Conservation (phyloP, 1,139 yeast genomes). For the Diutina siamensis region DNA sequence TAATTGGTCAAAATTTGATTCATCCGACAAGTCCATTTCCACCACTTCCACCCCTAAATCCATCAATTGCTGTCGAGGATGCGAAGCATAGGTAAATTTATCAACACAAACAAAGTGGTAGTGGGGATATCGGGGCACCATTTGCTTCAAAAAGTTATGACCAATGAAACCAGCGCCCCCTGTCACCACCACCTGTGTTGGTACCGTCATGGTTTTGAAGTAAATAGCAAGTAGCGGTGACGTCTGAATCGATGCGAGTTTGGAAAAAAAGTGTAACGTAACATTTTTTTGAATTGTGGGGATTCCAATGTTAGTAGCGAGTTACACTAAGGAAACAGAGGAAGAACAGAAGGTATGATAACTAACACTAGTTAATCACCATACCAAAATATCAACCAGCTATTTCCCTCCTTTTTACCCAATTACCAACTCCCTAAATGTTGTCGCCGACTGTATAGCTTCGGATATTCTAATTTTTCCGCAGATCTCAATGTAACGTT, state of each 20-base stretch:
- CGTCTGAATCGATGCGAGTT: not conserved
- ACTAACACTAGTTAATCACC: no score
- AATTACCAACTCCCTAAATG: no score
- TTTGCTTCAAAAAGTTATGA: constrained; percentile 33
- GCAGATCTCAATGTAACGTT: constrained; percentile 11
- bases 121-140: constrained; percentile 26
- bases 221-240: no score
- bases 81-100: constrained; percentile 27
- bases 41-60: constrained; percentile 16
- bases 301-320: no score
- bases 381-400: no score
- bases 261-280: not conserved
- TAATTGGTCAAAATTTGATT: constrained; percentile 9
- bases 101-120: constrained; percentile 37
- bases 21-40: constrained; percentile 27
- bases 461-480: not conserved
- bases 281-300: not conserved
- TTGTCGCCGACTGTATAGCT: no score
- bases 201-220: constrained; percentile 5
- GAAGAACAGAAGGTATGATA: no score
- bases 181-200: constrained; percentile 27
- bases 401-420: no score
- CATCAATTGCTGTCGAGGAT: constrained; percentile 14
- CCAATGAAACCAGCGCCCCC: constrained; percentile 58
- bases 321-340: no score